Conservation (phyloP, 73 alveolate species). For the Paramecium tetraurelia region DNA sequence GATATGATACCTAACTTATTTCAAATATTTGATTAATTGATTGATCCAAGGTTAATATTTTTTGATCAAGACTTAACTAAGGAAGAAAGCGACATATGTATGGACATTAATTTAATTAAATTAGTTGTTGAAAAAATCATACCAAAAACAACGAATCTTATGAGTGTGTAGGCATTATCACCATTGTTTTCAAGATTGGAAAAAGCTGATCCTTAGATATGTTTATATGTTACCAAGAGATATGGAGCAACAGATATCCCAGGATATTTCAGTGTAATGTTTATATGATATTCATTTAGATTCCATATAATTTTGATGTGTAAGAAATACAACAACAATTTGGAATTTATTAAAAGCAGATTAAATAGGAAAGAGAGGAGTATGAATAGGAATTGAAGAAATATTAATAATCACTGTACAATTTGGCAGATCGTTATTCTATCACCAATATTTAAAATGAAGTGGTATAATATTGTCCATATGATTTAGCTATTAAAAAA, state of each 20-base stretch:
- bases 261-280: slow-evolving; percentile 45
- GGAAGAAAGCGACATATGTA: slow-evolving; percentile 38
- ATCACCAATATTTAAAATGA: background rate
- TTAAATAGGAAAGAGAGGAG: background rate
- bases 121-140: background rate
- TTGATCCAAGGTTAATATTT: slow-evolving; percentile 60
- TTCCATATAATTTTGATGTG: slow-evolving; percentile 47
- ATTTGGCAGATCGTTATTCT: background rate
- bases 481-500: background rate
- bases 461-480: background rate
- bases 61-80: slow-evolving; percentile 42
- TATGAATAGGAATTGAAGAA: background rate
- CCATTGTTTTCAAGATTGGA: slow-evolving; percentile 17
- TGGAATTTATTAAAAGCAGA: background rate
- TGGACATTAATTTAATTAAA: background rate
- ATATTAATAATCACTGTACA: background rate
- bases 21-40: background rate
- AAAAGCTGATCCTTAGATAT: slow-evolving; percentile 6
- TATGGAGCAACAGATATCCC: slow-evolving; percentile 52
- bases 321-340: background rate
- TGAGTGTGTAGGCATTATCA: background rate
- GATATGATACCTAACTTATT: background rate
- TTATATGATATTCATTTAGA: background rate
- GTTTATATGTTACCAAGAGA: background rate
- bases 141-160: background rate